A percentile compares a stretch with the other conserved stretches of the same genome.
Conservation (phyloP, 768 basidiomycete species). For the Termitomyces sp. region DNA sequence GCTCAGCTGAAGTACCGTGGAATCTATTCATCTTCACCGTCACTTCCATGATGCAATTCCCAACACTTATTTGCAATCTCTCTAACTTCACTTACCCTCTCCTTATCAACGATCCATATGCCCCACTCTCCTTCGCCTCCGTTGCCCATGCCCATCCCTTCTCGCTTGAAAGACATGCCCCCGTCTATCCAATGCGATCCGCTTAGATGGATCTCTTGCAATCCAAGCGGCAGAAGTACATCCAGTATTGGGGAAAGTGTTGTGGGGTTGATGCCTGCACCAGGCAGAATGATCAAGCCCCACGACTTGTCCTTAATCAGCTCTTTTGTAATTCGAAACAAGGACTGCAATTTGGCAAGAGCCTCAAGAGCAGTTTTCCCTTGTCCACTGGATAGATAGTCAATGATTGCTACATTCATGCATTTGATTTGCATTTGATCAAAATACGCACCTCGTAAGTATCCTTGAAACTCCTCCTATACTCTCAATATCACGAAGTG, state of each 20-base stretch:
- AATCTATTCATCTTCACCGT: conserved; percentile 1
- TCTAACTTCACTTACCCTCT: conserved; percentile 49
- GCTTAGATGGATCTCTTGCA: conserved; percentile 73
- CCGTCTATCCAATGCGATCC: conserved; percentile 63
- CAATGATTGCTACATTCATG: not conserved
- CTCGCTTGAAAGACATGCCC: conserved; percentile 44
- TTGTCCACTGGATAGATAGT: conserved; percentile 44
- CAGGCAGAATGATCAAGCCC: conserved; percentile 59
- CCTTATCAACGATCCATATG: conserved; percentile 61
- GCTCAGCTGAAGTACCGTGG: not conserved
- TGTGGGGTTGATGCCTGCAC: conserved; percentile 66
- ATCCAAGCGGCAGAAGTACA: conserved; percentile 48
- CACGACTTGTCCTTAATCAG: conserved; percentile 34
- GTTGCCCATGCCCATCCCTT: conserved; percentile 68
- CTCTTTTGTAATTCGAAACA: conserved; percentile 35
- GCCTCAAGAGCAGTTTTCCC: conserved; percentile 38
- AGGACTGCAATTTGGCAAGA: conserved; percentile 34
- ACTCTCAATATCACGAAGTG: conserved; percentile 43
- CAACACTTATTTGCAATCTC: conserved; percentile 38
- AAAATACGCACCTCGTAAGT: conserved; percentile 62
- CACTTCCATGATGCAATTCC: conserved; percentile 17
- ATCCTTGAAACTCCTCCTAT: conserved; percentile 72
- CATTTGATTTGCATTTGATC: no score
- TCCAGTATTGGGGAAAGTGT: conserved; percentile 50
- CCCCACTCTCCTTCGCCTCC: conserved; percentile 57